phyloP scores from a whole-genome alignment of 805 yeast genomes.

The Sugiyamaella smithiae region DNA sequence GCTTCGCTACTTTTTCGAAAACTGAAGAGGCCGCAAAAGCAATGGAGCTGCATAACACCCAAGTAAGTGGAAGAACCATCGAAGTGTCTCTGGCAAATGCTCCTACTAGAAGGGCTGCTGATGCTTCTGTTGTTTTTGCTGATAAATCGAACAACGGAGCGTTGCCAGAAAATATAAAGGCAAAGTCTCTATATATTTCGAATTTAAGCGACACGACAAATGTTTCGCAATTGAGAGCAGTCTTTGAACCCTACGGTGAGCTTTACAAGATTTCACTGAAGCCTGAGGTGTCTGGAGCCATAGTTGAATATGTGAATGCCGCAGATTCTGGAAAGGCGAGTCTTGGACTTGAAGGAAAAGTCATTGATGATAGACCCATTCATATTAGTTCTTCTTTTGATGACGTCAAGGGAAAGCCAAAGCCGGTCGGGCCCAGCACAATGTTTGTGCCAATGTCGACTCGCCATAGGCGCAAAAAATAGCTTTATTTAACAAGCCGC shows the following conservation, averaged over 20 bases:
- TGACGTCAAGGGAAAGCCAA: not conserved
- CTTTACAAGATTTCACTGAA: conserved; percentile 7
- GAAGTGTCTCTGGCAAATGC: conserved; percentile 46
- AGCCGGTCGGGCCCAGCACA: not conserved
- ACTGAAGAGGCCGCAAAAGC: conserved; percentile 49
- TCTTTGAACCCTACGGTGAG: conserved; percentile 19
- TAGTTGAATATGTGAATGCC: conserved; percentile 16
- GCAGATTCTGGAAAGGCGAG: conserved; percentile 21
- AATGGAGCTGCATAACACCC: conserved; percentile 40
- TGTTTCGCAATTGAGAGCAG: conserved; percentile 11
- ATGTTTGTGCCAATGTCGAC: conserved; percentile 8
- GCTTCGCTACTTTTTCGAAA: conserved; percentile 52
- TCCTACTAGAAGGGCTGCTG: not conserved
- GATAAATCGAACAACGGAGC: not conserved
- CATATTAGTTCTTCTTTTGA: conserved; percentile 3
- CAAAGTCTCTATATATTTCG: conserved; percentile 14
- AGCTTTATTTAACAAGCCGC: not conserved
- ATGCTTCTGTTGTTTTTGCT: not conserved
- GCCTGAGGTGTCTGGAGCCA: conserved; percentile 17
- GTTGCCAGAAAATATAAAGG: not conserved
- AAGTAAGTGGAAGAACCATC: conserved; percentile 47
- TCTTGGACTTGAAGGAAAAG: conserved; percentile 19
- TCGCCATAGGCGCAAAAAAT: not conserved
- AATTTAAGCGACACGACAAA: conserved; percentile 21
- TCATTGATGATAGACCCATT: conserved; percentile 7